These are phyloP conservation scores for Claviceps monticola DNA, from an alignment of 2,329 filamentous ascomycete genomes.

Conservation along the genomic window DNA sequence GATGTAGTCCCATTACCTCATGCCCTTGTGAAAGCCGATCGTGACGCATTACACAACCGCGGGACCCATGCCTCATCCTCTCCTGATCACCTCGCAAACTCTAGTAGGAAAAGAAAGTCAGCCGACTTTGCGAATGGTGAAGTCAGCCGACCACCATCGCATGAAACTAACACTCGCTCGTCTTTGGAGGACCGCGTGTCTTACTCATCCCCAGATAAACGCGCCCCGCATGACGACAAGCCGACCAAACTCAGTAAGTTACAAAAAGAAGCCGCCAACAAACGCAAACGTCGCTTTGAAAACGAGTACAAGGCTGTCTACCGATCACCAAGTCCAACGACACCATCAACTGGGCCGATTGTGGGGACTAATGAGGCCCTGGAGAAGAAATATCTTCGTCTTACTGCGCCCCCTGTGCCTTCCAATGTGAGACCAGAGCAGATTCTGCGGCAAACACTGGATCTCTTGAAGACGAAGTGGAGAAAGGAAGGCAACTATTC, in stretches of 20 bases:
- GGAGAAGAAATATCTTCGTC: slow-evolving; percentile 88
- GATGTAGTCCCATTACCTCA: slow-evolving; percentile 71
- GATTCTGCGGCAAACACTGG: slow-evolving; percentile 71
- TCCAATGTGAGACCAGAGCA: slow-evolving; percentile 75
- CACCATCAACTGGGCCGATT: slow-evolving; percentile 53
- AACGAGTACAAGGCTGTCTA: slow-evolving; percentile 44
- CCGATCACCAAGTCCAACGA: slow-evolving; percentile 42
- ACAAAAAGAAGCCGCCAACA: slow-evolving; percentile 68
- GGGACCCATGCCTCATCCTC: slow-evolving; percentile 13
- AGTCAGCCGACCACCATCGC: slow-evolving; percentile 54
- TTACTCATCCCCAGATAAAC: slow-evolving; percentile 34
- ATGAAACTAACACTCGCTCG: slow-evolving; percentile 46
- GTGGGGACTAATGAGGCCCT: slow-evolving; percentile 72
- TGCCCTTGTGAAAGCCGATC: slow-evolving; percentile 62
- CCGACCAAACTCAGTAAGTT: slow-evolving; percentile 66
- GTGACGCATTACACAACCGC: slow-evolving; percentile 32
- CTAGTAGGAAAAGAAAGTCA: slow-evolving; percentile 70
- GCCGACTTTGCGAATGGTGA: slow-evolving; percentile 44
- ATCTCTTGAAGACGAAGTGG: slow-evolving; percentile 90
- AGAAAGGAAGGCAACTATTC: slow-evolving; percentile 83
- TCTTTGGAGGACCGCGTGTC: slow-evolving; percentile 65
- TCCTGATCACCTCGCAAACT: slow-evolving; percentile 21
- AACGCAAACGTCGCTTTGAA: slow-evolving; percentile 79
- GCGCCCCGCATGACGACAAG: slow-evolving; percentile 30
- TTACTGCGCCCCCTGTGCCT: slow-evolving; percentile 80